Base-by-base conservation (phyloP, 495 filamentous ascomycete genomes). In the Podospora pseudocomata region DNA sequence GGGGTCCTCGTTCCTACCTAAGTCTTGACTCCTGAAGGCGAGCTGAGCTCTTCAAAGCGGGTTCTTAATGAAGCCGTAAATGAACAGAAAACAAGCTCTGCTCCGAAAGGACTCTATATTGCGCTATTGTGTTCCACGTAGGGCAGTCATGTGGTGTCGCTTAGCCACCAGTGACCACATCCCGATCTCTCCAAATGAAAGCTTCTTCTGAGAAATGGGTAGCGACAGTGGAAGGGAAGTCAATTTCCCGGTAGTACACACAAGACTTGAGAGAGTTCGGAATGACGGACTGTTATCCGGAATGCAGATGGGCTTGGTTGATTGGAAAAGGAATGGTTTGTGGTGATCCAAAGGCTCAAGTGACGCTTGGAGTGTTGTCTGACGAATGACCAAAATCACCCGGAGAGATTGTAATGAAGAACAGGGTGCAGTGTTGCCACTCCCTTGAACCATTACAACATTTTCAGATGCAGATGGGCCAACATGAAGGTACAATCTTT, bases 151-250 rank as follows among this genome's bases (percentile, higher is more conserved):
- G 39, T 49, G 39, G 1, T 49, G 39, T 49, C 39, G 39, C 39
- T 49, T 49, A 49, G 39, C 7, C 39, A 49, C 39, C 39, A 49
- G 13, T 49, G 39, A 16, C 39, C 39, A 11, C 39, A 49, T 49
- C 13, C 23, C 23, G 19, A 58, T 58, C 55, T 4, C 55, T 58
- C 55, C 55, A 58, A 58, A 58, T 58, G 55, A 58, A 58, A 26
- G 16, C n/a, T 11, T 19, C 55, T 19, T 11, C 55, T 49, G 55
- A 58, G 23, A 58, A 58, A 20, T 26, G 55, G 55, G 55, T 58
- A 58, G 55, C 55, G 55, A 58, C 23, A 26, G 55, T 58, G 55
- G 55, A 58, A 58, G 23, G 5, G 18, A 23, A 19, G 55, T 20
- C 55, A 58, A 20, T 58, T 58, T 19, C 55, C 55, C 55, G 55